Percentiles rank a stretch among this genome's conserved stretches.
phyloP scores from a whole-genome alignment of 129 eudicot species.

The Smallanthus sonchifolius region DNA sequence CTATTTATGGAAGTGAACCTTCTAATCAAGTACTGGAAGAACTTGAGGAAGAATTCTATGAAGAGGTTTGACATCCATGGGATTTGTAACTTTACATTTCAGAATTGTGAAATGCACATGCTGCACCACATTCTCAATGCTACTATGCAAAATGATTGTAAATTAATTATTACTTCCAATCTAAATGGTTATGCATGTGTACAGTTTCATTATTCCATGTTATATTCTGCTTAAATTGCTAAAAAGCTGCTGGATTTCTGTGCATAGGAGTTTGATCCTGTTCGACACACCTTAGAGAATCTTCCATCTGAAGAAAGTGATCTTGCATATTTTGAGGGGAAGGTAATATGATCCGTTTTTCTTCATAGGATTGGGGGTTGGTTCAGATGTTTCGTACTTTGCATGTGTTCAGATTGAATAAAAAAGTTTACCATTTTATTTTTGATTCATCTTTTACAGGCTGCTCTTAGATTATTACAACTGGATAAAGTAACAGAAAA shows the following conservation, averaged over 20 bases:
- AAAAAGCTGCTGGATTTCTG: conserved; percentile 30
- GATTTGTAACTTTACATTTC: not conserved
- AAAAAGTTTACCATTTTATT: conserved; percentile 26
- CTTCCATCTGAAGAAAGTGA: conserved; percentile 72
- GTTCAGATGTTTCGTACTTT: conserved; percentile 16
- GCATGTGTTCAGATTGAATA: conserved; percentile 20
- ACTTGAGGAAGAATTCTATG: conserved; percentile 82
- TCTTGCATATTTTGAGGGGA: conserved; percentile 62
- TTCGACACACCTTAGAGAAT: conserved; percentile 66
- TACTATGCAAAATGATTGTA: not conserved
- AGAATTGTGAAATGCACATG: not conserved
- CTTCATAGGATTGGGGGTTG: conserved; percentile 6
- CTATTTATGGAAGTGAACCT: conserved; percentile 77
- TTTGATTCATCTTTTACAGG: conserved; percentile 51
- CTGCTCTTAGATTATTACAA: conserved; percentile 85
- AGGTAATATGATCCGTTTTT: conserved; percentile 38
- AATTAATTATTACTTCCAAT: conserved; percentile 1
- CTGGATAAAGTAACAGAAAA: conserved; percentile 82
- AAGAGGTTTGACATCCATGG: conserved; percentile 56
- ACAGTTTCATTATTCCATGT: not conserved
- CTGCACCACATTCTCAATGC: conserved; percentile 1
- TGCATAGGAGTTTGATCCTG: conserved; percentile 84
- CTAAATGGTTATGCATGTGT: conserved; percentile 3
- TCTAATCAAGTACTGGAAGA: conserved; percentile 65
- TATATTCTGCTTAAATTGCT: conserved; percentile 8